A percentile compares a stretch with the other conserved stretches of the same genome.
phyloP scores from a whole-genome alignment of 208 protist genomes.

The Trypanosoma scelopori region DNA sequence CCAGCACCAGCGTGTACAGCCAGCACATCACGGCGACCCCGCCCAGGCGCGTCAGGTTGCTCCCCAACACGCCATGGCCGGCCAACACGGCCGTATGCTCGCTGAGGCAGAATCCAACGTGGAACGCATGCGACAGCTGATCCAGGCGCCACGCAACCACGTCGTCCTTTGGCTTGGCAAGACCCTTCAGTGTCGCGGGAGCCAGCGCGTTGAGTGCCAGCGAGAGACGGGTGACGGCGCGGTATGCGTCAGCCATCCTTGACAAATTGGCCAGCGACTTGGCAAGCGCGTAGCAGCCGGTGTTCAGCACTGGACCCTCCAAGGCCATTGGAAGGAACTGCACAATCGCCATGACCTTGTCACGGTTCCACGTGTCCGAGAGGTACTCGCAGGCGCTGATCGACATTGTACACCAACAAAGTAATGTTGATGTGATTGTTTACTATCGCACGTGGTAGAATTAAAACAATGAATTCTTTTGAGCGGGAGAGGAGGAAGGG shows the following conservation, averaged over 20 bases:
- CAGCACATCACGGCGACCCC: conserved; percentile 81
- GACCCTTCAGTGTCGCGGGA: conserved; percentile 49
- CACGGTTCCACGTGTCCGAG: conserved; percentile 66
- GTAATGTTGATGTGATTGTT: no score
- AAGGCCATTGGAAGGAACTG: conserved; percentile 84
- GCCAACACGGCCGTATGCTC: conserved; percentile 81
- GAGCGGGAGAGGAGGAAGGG: no score
- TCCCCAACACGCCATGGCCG: conserved; percentile 59
- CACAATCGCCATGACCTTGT: conserved; percentile 88
- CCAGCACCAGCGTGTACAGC: conserved; percentile 82
- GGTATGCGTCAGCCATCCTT: conserved; percentile 80
- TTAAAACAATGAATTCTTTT: not conserved
- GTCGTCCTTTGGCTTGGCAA: conserved; percentile 61
- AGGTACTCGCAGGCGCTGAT: conserved; percentile 47
- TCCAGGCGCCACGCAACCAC: conserved; percentile 55
- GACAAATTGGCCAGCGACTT: conserved; percentile 71
- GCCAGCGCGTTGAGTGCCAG: conserved; percentile 74
- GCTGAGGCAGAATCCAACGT: conserved; percentile 81
- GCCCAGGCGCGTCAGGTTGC: conserved; percentile 53
- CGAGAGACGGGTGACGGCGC: conserved; percentile 82
- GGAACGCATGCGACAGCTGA: conserved; percentile 76
- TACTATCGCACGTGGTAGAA: not conserved
- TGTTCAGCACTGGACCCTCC: conserved; percentile 47
- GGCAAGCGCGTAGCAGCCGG: conserved; percentile 56
- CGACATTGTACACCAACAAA: conserved; percentile 3